These are phyloP conservation scores for Pholiota microspora DNA, from an alignment of 768 basidiomycete genomes.

Conservation along the genomic window DNA sequence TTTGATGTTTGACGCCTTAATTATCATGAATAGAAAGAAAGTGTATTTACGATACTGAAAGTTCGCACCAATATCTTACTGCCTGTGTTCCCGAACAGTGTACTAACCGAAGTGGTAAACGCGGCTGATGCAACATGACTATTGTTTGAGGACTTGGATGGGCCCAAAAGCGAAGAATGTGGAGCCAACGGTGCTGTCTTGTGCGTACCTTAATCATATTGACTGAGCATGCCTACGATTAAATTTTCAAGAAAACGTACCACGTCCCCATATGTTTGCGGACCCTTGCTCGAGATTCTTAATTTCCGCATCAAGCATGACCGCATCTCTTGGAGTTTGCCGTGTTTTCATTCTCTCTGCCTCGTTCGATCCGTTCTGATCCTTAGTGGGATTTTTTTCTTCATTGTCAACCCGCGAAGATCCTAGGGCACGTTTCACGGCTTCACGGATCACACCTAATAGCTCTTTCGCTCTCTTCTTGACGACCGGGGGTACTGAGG, in stretches of 20 bases:
- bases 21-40: constrained; percentile 4
- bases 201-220: constrained; percentile 4
- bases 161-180: constrained; percentile 30
- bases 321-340: constrained; percentile 10
- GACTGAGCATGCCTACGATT: not conserved
- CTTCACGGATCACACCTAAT: constrained; percentile 55
- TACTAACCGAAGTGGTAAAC: constrained; percentile 36
- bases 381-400: not conserved
- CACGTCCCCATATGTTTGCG: constrained; percentile 26
- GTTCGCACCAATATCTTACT: not conserved
- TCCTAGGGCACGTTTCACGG: constrained; percentile 34
- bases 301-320: constrained; percentile 22
- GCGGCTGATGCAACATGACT: constrained; percentile 2
- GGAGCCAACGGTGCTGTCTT: constrained; percentile 11
- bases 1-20: constrained; percentile 3
- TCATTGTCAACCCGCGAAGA: constrained; percentile 5
- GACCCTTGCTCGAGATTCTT: constrained; percentile 14
- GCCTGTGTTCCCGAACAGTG: constrained; percentile 41
- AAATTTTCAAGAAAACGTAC: constrained; percentile 13
- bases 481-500: constrained; percentile 57
- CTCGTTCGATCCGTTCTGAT: constrained; percentile 3
- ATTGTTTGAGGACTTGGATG: not conserved
- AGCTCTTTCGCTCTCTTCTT: constrained; percentile 63
- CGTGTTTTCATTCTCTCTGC: not conserved
- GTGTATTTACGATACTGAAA: not conserved